Conservation (phyloP, 495 filamentous ascomycete genomes). For the Hyaloscypha variabilis region DNA sequence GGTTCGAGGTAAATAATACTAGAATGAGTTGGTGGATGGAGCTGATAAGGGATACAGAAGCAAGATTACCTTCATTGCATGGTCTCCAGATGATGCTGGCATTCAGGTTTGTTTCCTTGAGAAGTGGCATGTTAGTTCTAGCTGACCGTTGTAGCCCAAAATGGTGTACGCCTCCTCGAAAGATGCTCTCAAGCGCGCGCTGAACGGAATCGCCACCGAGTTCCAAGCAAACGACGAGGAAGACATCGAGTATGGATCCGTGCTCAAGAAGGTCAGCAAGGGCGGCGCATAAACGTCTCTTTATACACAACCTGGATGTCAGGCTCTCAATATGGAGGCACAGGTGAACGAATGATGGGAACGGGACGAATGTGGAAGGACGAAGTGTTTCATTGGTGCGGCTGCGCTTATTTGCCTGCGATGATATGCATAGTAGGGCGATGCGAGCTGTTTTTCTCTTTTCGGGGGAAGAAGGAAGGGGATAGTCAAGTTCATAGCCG, state of each 20-base stretch:
- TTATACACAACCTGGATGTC: slow-evolving; percentile 4
- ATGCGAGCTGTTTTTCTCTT: slow-evolving; percentile 13
- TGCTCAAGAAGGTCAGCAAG: slow-evolving; percentile 82
- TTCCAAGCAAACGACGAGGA: slow-evolving; percentile 91
- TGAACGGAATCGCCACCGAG: slow-evolving; percentile 77
- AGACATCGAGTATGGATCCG: slow-evolving; percentile 83
- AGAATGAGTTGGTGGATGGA: not conserved
- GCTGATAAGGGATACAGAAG: slow-evolving; percentile 53
- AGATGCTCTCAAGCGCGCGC: slow-evolving; percentile 83
- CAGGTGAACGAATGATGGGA: slow-evolving; percentile 1
- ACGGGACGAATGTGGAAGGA: not conserved
- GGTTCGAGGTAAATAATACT: slow-evolving; percentile 67
- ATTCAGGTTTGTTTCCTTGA: slow-evolving; percentile 66
- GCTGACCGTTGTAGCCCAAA: slow-evolving; percentile 58
- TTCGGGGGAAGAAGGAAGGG: not conserved
- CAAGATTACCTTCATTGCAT: slow-evolving; percentile 96
- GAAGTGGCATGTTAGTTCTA: not conserved
- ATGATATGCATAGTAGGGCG: slow-evolving; percentile 25
- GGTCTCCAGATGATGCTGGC: slow-evolving; percentile 83
- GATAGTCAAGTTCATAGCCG: slow-evolving; percentile 8
- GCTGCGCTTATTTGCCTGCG: slow-evolving; percentile 18
- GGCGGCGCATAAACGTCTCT: slow-evolving; percentile 46
- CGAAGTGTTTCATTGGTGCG: slow-evolving; percentile 15
- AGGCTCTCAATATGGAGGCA: not conserved
- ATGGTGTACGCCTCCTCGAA: slow-evolving; percentile 99